These are phyloP conservation scores for Penicillium herquei DNA, from an alignment of 495 filamentous ascomycete species.

Conservation along the genomic window DNA sequence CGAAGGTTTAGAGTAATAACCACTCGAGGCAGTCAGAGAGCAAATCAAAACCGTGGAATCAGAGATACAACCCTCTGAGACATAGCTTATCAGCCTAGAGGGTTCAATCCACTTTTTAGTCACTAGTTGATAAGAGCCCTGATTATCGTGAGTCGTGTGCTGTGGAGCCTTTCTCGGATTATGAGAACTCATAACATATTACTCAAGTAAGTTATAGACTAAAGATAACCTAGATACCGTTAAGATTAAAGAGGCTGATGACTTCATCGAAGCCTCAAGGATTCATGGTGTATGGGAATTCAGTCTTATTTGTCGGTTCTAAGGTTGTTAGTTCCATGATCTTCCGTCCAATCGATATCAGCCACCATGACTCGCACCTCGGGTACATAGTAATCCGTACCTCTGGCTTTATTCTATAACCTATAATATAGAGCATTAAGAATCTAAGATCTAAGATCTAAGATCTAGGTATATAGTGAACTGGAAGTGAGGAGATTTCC, in stretches of 20 bases:
- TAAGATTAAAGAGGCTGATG: too few relatives aligned
- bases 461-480: too few relatives aligned
- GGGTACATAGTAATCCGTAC: too few relatives aligned
- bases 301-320: not conserved
- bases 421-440: too few relatives aligned
- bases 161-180: not conserved
- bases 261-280: not conserved
- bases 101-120: slow-evolving; percentile 1
- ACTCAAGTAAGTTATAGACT: too few relatives aligned
- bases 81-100: slow-evolving; percentile 1
- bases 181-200: not conserved
- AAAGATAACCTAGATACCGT: too few relatives aligned
- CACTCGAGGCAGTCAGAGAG: not conserved
- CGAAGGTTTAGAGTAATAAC: slow-evolving; percentile 2
- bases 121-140: not conserved
- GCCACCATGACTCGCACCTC: too few relatives aligned
- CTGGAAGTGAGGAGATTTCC: not conserved
- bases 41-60: not conserved
- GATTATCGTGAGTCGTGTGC: not conserved
- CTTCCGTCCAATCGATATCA: too few relatives aligned
- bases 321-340: too few relatives aligned
- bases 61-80: not conserved
- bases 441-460: too few relatives aligned
- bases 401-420: too few relatives aligned
- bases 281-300: not conserved